Percentiles rank a stretch among this genome's conserved stretches.
These are phyloP conservation scores for Scedosporium dehoogii DNA, from an alignment of 2,329 filamentous ascomycete species.

Conservation along the genomic window DNA sequence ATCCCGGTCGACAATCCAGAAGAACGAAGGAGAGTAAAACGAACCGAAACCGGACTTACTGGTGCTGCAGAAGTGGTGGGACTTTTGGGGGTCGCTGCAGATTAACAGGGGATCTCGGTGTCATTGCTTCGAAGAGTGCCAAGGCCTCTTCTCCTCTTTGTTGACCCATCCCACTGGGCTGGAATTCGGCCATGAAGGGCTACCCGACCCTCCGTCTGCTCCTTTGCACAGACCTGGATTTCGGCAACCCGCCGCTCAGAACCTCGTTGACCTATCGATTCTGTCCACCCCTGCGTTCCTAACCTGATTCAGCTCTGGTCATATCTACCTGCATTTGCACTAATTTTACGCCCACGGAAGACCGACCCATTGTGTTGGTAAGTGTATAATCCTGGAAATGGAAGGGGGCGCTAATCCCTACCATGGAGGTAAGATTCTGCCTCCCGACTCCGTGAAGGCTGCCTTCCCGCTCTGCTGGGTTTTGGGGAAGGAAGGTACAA, in stretches of 20 bases:
- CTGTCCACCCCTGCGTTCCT: not conserved
- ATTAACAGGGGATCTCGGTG: no score
- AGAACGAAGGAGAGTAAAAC: no score
- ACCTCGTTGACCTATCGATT: not conserved
- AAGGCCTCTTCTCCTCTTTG: not conserved
- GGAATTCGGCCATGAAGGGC: not conserved
- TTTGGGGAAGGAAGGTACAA: not conserved
- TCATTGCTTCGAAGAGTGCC: not conserved
- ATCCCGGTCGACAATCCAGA: no score
- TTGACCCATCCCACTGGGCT: not conserved
- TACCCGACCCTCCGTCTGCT: no score
- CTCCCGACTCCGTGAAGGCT: not conserved
- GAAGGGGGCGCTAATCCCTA: not conserved
- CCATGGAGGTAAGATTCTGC: not conserved
- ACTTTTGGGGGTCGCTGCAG: no score
- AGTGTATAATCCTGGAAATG: no score
- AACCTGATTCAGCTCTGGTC: not conserved
- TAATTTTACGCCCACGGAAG: not conserved
- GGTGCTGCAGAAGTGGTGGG: no score
- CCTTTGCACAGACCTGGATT: no score
- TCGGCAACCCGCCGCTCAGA: not conserved
- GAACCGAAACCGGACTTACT: no score
- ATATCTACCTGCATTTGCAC: not conserved
- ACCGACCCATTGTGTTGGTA: no score
- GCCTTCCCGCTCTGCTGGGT: not conserved